These are phyloP conservation scores for Singerocomus inundabilis DNA, from an alignment of 1,284 basidiomycete genomes.

Conservation along the genomic window DNA sequence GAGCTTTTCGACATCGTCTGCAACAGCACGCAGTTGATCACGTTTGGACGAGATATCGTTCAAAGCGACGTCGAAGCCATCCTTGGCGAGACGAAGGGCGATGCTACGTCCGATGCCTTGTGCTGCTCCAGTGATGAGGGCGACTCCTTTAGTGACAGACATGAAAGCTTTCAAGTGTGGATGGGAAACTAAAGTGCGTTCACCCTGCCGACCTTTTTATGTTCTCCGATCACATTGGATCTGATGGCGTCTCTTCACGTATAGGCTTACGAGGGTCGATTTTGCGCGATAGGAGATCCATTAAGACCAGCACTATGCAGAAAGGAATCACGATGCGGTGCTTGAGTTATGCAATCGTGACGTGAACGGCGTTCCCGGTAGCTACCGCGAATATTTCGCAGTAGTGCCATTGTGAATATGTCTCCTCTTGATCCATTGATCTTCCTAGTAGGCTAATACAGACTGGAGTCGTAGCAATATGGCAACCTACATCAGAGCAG, in stretches of 20 bases:
- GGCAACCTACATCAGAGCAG: neutral
- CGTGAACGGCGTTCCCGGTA: too few species aligned
- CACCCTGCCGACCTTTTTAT: too few species aligned
- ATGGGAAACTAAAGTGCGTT: conserved; percentile 6
- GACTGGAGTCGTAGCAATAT: neutral
- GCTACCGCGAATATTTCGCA: too few species aligned
- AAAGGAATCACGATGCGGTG: too few species aligned
- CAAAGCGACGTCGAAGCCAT: conserved; percentile 12
- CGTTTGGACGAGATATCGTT: conserved; percentile 8
- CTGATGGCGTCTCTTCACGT: too few species aligned
- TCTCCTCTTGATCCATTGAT: neutral
- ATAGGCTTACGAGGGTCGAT: too few species aligned
- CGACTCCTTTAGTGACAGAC: neutral
- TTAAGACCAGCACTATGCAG: too few species aligned
- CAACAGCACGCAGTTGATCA: conserved; percentile 5
- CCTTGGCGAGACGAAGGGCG: conserved; percentile 7
- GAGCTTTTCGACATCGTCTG: neutral
- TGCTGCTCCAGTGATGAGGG: conserved; percentile 9
- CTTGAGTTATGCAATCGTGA: too few species aligned
- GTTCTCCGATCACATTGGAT: too few species aligned
- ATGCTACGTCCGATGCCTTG: conserved; percentile 9
- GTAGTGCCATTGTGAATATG: too few species aligned
- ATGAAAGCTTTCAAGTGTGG: neutral
- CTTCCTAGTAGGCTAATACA: neutral
- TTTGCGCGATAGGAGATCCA: too few species aligned